phyloP scores from a whole-genome alignment of 345 rosid genomes.

The Jatropha curcas region DNA sequence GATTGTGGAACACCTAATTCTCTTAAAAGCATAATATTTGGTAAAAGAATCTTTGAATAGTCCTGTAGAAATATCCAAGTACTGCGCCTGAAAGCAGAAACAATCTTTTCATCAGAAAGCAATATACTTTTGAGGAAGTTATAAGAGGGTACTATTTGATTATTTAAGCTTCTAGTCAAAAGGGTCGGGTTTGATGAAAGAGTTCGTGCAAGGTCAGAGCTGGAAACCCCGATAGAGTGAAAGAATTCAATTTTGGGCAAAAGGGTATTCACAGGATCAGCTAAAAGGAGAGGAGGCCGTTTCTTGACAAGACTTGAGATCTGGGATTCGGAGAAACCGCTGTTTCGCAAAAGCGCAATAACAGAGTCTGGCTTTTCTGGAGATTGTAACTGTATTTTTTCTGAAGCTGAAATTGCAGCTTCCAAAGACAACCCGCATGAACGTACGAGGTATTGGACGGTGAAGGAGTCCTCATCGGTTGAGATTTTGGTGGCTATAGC shows the following conservation, averaged over 20 bases:
- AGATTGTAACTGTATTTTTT: constrained; percentile 8
- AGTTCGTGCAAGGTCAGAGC: constrained; percentile 13
- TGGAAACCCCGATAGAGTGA: constrained; percentile 21
- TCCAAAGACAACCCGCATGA: constrained; percentile 21
- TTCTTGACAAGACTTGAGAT: constrained; percentile 17
- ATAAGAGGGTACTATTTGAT: constrained; percentile 17
- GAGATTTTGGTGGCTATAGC: not conserved
- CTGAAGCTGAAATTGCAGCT: constrained; percentile 10
- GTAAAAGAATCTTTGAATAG: constrained; percentile 40
- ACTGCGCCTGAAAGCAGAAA: constrained; percentile 23
- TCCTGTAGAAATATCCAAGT: constrained; percentile 49
- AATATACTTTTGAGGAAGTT: constrained; percentile 22
- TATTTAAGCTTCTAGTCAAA: constrained; percentile 25
- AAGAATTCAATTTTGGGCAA: constrained; percentile 26
- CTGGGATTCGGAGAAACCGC: constrained; percentile 26
- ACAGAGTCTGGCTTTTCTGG: constrained; percentile 16
- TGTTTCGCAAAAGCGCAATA: constrained; percentile 11
- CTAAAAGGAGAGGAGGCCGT: constrained; percentile 19
- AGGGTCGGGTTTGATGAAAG: constrained; percentile 16
- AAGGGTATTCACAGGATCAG: constrained; percentile 18
- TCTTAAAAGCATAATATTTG: constrained; percentile 39
- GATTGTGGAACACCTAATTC: constrained; percentile 38
- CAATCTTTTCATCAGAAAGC: constrained; percentile 23
- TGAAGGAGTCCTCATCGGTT: constrained; percentile 1
- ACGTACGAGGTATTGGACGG: constrained; percentile 16